These are phyloP conservation scores for Lachnellula suecica DNA, from an alignment of 2,329 filamentous ascomycete species.

Conservation along the genomic window DNA sequence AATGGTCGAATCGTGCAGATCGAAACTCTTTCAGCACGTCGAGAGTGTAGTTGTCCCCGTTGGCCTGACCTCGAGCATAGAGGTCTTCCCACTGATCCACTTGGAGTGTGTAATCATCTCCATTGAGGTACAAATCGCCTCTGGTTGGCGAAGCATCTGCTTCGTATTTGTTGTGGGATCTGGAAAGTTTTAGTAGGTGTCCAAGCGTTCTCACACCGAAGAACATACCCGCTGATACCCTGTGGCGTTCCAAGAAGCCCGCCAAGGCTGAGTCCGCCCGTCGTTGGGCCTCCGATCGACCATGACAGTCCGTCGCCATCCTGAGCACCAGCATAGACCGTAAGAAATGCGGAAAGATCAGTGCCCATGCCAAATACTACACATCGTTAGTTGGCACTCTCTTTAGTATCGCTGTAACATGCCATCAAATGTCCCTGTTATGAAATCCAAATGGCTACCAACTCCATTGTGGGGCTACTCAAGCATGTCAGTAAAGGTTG, in stretches of 20 bases:
- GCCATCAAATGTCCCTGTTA: background rate
- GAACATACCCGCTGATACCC: conserved; percentile 29
- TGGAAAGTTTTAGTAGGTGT: conserved; percentile 31
- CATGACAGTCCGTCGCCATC: conserved; percentile 50
- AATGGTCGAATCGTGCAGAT: conserved; percentile 45
- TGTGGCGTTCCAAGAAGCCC: conserved; percentile 39
- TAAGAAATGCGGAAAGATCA: conserved; percentile 39
- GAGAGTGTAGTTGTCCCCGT: conserved; percentile 47
- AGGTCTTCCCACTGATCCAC: background rate
- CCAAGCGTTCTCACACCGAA: background rate
- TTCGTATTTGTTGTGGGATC: conserved; percentile 57
- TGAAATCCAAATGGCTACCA: background rate
- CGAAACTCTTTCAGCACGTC: conserved; percentile 48
- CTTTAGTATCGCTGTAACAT: no score
- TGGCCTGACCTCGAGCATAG: conserved; percentile 23
- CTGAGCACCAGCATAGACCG: conserved; percentile 44
- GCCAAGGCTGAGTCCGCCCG: conserved; percentile 27
- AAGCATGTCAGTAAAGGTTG: background rate
- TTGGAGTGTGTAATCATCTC: conserved; percentile 5
- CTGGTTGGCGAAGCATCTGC: conserved; percentile 52
- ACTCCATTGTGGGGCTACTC: background rate
- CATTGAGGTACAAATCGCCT: conserved; percentile 47
- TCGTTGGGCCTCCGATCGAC: conserved; percentile 48
- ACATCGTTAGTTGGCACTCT: no score
- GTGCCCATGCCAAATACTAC: conserved; percentile 47